phyloP scores from a whole-genome alignment of 345 rosid genomes.

The Cardamine occulta region DNA sequence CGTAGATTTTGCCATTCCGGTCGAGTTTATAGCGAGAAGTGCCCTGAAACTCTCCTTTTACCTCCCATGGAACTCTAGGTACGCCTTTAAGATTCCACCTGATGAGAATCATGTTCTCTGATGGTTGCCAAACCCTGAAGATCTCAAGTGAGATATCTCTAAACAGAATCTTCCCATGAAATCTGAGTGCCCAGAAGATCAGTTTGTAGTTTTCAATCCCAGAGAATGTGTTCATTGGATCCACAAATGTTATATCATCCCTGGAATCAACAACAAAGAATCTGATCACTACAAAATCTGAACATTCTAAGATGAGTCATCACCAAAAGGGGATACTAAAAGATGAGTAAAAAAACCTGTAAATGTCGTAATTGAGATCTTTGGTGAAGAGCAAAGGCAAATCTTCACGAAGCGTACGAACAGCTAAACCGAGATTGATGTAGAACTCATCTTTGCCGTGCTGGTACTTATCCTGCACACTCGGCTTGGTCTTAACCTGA shows the following conservation, averaged over 20 bases:
- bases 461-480: conserved; percentile 44
- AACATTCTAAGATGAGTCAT: conserved; percentile 21
- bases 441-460: conserved; percentile 65
- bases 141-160: conserved; percentile 76
- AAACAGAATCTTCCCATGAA: conserved; percentile 85
- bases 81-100: conserved; percentile 86
- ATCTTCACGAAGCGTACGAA: conserved; percentile 88
- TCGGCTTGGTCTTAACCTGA: conserved; percentile 45
- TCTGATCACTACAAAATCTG: neutral
- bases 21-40: conserved; percentile 83
- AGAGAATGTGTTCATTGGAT: conserved; percentile 79
- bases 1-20: conserved; percentile 80
- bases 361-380: conserved; percentile 84
- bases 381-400: conserved; percentile 70
- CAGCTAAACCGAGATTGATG: conserved; percentile 82
- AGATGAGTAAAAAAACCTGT: conserved; percentile 56
- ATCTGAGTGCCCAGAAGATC: conserved; percentile 89
- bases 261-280: conserved; percentile 43
- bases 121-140: conserved; percentile 84
- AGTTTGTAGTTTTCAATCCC: conserved; percentile 82
- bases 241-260: conserved; percentile 81
- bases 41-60: conserved; percentile 81
- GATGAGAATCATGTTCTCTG: conserved; percentile 78
- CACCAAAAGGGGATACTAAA: neutral
- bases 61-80: conserved; percentile 93